These are phyloP conservation scores for Sugiyamaella paludigena DNA, from an alignment of 1,139 yeast genomes.

Conservation along the genomic window DNA sequence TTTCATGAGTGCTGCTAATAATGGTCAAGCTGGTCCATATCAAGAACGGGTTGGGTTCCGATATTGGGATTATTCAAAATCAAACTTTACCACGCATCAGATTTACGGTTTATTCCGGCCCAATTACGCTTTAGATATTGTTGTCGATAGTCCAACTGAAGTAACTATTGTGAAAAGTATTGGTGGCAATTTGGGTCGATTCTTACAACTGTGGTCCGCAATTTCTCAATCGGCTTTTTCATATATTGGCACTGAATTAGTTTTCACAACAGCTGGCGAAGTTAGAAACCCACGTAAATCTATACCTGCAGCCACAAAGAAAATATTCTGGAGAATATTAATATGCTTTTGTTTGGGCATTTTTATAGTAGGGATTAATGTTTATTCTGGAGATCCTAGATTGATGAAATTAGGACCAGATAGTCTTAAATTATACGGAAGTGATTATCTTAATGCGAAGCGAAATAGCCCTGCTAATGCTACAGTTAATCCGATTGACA, in stretches of 20 bases:
- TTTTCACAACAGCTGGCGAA: constrained; percentile 83
- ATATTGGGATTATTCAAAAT: constrained; percentile 58
- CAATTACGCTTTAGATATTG: constrained; percentile 49
- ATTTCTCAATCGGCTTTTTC: constrained; percentile 66
- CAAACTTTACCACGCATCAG: constrained; percentile 49
- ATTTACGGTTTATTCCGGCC: constrained; percentile 71
- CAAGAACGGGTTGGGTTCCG: constrained; percentile 54
- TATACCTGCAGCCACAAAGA: constrained; percentile 71
- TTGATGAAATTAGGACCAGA: constrained; percentile 31
- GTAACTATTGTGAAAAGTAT: constrained; percentile 42
- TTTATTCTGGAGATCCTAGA: constrained; percentile 75
- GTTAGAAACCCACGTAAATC: constrained; percentile 78
- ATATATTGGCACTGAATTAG: constrained; percentile 78
- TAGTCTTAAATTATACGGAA: constrained; percentile 3
- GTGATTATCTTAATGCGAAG: not conserved
- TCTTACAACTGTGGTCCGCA: constrained; percentile 64
- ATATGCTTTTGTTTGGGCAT: constrained; percentile 67
- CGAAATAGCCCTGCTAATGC: not conserved
- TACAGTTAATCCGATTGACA: constrained; percentile 31
- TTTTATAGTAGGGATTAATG: constrained; percentile 67
- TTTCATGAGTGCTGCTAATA: constrained; percentile 61
- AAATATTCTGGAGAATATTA: constrained; percentile 70
- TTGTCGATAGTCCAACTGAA: constrained; percentile 45
- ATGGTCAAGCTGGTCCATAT: constrained; percentile 44
- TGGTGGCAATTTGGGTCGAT: constrained; percentile 62